Base-by-base conservation (phyloP, 1,284 basidiomycete genomes). In the Rhodofomes roseus region DNA sequence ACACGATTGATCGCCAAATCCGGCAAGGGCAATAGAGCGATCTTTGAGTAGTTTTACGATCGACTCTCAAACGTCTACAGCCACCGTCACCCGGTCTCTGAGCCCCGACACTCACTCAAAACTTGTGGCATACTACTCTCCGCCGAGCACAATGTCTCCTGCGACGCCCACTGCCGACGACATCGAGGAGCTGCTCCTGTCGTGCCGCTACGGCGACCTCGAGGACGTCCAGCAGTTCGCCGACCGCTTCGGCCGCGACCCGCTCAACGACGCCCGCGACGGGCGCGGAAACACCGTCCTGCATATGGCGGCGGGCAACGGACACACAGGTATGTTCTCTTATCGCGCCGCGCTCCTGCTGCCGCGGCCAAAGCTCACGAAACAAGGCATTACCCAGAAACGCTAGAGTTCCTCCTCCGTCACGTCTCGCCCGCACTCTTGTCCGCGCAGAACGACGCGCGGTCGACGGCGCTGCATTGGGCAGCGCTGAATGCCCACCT, bases 401-500 rank as follows among this genome's bases (percentile, higher is more conserved):
- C 90, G 11, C 79, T 95, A 55, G 79, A 86, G 48, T 86, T 84
- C 66, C 78, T 95, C 18, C 78, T 95, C 4, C 81, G 89, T 0
- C 71, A 85, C 58, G 68, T 91, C 25, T 79, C 89, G 1, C 68
- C 86, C 1, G 73, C 81, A 1, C 72, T 92, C 2, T 70, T 93
- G 31, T 74, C 83, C 2, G 75, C 78, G 1, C 81, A 81, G 59
- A 96, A 95, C 70, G 73, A 74, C 46, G 81, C 90, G 1, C 81
- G 85, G 60, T 93, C 92, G 16, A 95, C 92, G 1, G 80, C 94
- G 5, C 75, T 96, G 11, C 94, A 96, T 71, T 96, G 93, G 93
- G 93, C 94, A 0, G 85, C 90, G 1, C 72, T 94, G 43, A 96
- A 96, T 73, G 79, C 83, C 16, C 93, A 95, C 65, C 80, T 95